A percentile compares a stretch with the other conserved stretches of the same genome.
These are phyloP conservation scores for Cordyceps pruinosa DNA, from an alignment of 2,329 filamentous ascomycete genomes.

Conservation along the genomic window DNA sequence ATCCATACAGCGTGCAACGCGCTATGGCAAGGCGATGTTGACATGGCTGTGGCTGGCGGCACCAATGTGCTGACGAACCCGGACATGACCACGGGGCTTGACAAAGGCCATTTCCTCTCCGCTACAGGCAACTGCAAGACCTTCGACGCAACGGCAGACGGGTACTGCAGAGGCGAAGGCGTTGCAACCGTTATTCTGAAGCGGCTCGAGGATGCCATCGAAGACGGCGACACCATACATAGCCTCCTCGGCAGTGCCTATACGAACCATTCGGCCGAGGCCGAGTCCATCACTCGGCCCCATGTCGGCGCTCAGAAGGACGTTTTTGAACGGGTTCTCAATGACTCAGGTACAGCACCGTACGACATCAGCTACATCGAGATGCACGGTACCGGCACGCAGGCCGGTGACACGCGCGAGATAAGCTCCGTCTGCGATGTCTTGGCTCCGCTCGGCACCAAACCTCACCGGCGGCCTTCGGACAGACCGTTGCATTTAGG, in stretches of 20 bases:
- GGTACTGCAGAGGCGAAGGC: conserved; percentile 74
- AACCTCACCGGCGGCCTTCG: background rate
- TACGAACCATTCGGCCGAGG: conserved; percentile 76
- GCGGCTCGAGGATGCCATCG: conserved; percentile 67
- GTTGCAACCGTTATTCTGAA: conserved; percentile 69
- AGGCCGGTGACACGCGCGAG: conserved; percentile 75
- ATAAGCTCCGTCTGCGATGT: conserved; percentile 65
- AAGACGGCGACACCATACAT: conserved; percentile 70
- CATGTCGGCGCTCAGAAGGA: conserved; percentile 69
- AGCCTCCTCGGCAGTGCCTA: conserved; percentile 67
- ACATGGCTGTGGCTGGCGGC: conserved; percentile 70
- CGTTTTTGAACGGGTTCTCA: conserved; percentile 63
- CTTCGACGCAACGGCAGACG: conserved; percentile 73
- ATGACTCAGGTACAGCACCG: conserved; percentile 67
- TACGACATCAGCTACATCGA: conserved; percentile 76
- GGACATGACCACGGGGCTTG: conserved; percentile 69
- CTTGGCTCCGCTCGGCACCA: background rate
- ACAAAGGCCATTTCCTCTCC: conserved; percentile 69
- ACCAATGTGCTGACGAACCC: conserved; percentile 69
- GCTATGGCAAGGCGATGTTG: conserved; percentile 70
- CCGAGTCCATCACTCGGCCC: conserved; percentile 77
- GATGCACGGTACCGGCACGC: conserved; percentile 85
- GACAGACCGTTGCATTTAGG: conserved; percentile 46
- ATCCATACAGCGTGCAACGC: conserved; percentile 62
- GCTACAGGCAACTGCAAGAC: conserved; percentile 48